Percentiles rank a stretch among this genome's conserved stretches.
Evolutionary conservation across 495 filamentous ascomycete species (phyloP).

Genomic region (Xeromyces bisporus): DNA sequence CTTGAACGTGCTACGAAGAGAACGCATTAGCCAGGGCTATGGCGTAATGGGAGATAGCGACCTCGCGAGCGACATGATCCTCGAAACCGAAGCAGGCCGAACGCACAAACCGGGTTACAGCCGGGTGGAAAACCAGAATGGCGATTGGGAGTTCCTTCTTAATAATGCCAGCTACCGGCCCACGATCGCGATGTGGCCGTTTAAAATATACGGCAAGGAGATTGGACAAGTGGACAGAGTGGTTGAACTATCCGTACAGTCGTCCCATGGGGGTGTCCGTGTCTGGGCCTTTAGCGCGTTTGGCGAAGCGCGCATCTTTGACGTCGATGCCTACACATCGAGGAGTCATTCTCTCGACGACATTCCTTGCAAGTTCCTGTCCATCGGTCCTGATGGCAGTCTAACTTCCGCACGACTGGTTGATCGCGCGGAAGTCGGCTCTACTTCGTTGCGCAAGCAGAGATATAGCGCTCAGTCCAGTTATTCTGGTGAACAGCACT

Average conservation of each 20-base stretch:
- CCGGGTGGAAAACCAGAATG: conserved; percentile 21
- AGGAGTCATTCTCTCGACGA: conserved; percentile 2
- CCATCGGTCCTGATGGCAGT: conserved; percentile 15
- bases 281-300: conserved; percentile 24
- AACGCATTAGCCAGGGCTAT: conserved; percentile 19
- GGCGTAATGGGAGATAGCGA: conserved; percentile 22
- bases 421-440: conserved; percentile 3
- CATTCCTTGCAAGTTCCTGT: conserved; percentile 12
- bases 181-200: conserved; percentile 24
- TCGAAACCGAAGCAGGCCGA: conserved; percentile 14
- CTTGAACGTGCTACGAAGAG: conserved; percentile 28
- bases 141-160: conserved; percentile 25
- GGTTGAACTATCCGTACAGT: conserved; percentile 23
- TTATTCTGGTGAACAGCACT: neutral
- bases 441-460: conserved; percentile 1
- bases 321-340: conserved; percentile 20
- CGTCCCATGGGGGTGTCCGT: conserved; percentile 18
- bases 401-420: conserved; percentile 8
- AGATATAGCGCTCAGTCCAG: neutral
- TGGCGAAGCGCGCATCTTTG: conserved; percentile 17
- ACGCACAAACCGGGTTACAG: conserved; percentile 16
- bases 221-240: conserved; percentile 20
- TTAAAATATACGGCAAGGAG: conserved; percentile 27
- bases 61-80: conserved; percentile 18
- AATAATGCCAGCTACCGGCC: conserved; percentile 20